Evolutionary conservation across 257 asterid species (phyloP).

Genomic region (Plantago major): DNA sequence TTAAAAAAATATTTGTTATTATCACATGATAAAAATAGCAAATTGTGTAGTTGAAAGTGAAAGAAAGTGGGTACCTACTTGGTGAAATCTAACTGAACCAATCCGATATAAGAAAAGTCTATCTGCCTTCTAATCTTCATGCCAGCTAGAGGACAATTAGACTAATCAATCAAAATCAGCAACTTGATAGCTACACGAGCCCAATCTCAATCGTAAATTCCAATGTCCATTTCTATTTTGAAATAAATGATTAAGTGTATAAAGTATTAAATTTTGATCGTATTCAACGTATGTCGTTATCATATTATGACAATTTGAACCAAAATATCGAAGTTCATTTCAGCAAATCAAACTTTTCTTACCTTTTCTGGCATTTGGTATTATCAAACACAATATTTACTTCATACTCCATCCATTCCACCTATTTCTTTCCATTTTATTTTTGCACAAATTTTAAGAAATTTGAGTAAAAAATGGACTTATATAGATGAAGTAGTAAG

Average conservation of each 20-base stretch:
- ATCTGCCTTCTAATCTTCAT: background rate
- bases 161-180: too few relatives aligned
- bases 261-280: background rate
- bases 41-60: background rate
- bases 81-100: constrained; percentile 3
- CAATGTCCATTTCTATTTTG: background rate
- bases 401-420: too few relatives aligned
- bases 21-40: background rate
- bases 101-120: background rate
- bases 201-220: constrained; percentile 1
- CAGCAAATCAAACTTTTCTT: too few relatives aligned
- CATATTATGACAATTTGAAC: too few relatives aligned
- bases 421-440: too few relatives aligned
- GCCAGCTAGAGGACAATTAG: background rate
- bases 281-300: background rate
- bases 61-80: background rate
- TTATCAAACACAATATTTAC: too few relatives aligned
- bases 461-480: too few relatives aligned
- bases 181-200: background rate
- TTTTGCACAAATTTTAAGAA: too few relatives aligned
- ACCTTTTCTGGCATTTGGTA: too few relatives aligned
- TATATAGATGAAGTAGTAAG: too few relatives aligned
- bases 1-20: background rate
- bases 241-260: background rate
- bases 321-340: too few relatives aligned